A percentile compares a stretch with the other conserved stretches of the same genome.
Conservation (phyloP, 306 rosid species). For the Luffa acutangula region DNA sequence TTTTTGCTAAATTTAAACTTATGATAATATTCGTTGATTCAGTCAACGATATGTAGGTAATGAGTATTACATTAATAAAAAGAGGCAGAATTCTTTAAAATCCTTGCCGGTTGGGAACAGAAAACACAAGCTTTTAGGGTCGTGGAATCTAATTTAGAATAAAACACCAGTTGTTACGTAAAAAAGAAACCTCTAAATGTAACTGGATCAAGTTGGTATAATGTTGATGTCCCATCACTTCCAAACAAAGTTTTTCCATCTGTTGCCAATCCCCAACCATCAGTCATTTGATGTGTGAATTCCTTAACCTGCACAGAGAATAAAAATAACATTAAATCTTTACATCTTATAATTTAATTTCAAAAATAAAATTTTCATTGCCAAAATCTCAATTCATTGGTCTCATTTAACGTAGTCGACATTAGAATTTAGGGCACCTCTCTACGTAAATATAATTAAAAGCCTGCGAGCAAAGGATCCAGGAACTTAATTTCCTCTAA, state of each 20-base stretch:
- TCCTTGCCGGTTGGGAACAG: background rate
- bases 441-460: background rate
- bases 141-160: background rate
- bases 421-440: background rate
- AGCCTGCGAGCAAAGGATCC: background rate
- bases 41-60: background rate
- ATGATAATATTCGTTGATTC: background rate
- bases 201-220: constrained; percentile 60
- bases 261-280: constrained; percentile 97
- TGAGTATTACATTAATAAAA: background rate
- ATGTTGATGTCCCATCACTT: constrained; percentile 76
- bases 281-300: constrained; percentile 70
- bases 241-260: constrained; percentile 82
- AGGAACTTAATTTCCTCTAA: background rate
- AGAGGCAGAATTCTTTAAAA: background rate
- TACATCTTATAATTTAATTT: background rate
- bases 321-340: constrained; percentile 1
- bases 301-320: constrained; percentile 33
- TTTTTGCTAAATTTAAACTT: background rate
- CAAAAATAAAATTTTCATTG: background rate
- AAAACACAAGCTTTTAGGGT: background rate
- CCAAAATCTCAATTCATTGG: background rate
- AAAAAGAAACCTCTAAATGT: constrained; percentile 48
- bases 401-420: background rate
- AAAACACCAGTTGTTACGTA: background rate